Evolutionary conservation across 1,139 yeast genomes (phyloP), one percentile per base, ranked within the genome.

Genomic region (Diutina mesorugosa): DNA sequence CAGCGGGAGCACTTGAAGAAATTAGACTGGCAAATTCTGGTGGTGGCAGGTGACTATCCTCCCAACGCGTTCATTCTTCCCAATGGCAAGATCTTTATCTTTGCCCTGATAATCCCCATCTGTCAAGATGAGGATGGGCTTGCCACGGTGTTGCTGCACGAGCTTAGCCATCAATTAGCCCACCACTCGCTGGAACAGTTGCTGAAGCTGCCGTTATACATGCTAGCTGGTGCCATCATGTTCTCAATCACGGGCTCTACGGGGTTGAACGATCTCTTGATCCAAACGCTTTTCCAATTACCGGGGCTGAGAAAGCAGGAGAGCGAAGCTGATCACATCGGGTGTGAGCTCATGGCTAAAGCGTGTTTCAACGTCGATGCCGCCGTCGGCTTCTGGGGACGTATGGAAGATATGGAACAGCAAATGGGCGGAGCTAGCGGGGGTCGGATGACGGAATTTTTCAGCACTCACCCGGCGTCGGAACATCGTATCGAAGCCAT

Each of bases 31-130:
- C 74, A 81, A 61, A 82, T 93, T 47, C 90, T 90, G 68, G 88
- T 95, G 32, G 82, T 93, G 53, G 78, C 85, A 60, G 75, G 69
- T 12, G 88, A 86, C 63, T 67, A 66, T 41, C 88, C 97, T 4
- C 98, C 99, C 1, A 93, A 93, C 70, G 99, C 99, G 1, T 93
- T 95, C 70, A 96, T 93, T 32, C 74, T 93, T 56, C 98, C 98
- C 28, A 93, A 95, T 59, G 99, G 99, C 12, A 91, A 91, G 69
- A 96, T 95, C 52, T 93, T 93, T 70, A 90, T 93, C 21, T 89
- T 89, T 65, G 78, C 86, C 55, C 83, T 89, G 21, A 89, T 95
- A 56, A 69, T 93, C 56, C 87, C 90, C 1, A 81, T 93, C 45
- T 87, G 96, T 66, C 72, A 74, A 47, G 84, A 89, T 66, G 95